These are phyloP conservation scores for Setaria viridis DNA, from an alignment of 202 grass and related monocot species.

Conservation along the genomic window DNA sequence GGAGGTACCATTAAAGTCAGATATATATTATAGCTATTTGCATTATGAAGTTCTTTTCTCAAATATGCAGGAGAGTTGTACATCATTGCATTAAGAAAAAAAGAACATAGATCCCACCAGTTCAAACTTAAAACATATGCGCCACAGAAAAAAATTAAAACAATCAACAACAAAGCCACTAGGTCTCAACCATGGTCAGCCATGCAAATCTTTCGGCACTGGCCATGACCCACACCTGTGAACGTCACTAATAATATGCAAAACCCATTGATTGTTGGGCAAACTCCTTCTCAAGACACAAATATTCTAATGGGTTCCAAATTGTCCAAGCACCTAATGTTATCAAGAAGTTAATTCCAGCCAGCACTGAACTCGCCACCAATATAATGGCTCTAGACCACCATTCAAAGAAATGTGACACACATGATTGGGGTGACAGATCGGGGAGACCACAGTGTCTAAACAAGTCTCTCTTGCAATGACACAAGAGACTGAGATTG, in stretches of 20 bases:
- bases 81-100: neutral
- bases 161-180: neutral
- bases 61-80: neutral
- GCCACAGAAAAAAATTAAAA: neutral
- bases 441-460: neutral
- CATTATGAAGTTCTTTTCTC: neutral
- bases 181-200: neutral
- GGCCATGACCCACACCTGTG: neutral
- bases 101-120: neutral
- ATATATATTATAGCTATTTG: constrained; percentile 10
- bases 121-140: neutral
- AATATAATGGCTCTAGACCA: neutral
- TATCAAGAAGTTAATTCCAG: neutral
- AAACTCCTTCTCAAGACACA: neutral
- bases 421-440: neutral
- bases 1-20: constrained; percentile 13
- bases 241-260: neutral
- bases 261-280: neutral
- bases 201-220: neutral
- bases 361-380: neutral
- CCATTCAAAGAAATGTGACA: neutral
- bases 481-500: neutral
- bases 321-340: neutral
- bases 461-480: neutral
- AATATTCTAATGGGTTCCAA: neutral